Percentiles rank a stretch among this genome's conserved stretches.
These are phyloP conservation scores for Microstroma glucosiphilum DNA, from an alignment of 1,284 basidiomycete species.

Conservation along the genomic window DNA sequence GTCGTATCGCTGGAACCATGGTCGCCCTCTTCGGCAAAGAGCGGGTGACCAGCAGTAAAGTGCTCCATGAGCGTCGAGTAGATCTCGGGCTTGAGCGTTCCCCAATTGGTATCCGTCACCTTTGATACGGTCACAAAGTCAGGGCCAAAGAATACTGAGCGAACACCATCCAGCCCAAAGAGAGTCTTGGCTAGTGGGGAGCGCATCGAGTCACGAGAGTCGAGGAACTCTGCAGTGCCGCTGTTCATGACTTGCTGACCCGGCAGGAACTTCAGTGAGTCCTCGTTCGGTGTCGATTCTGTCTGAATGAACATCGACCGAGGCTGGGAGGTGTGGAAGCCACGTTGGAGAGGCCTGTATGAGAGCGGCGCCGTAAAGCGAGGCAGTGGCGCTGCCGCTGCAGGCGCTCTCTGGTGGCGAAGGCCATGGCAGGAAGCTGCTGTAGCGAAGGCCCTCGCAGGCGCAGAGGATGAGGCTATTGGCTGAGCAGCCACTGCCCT, in stretches of 20 bases:
- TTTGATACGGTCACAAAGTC: constrained; percentile 97
- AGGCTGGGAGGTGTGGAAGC: constrained; percentile 1
- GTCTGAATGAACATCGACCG: constrained; percentile 54
- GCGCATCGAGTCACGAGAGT: constrained; percentile 56
- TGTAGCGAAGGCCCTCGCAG: neutral
- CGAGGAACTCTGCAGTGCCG: constrained; percentile 83
- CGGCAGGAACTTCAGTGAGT: constrained; percentile 96
- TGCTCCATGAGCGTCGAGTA: constrained; percentile 97
- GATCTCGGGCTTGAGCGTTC: constrained; percentile 92
- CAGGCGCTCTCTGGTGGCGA: neutral
- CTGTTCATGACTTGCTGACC: constrained; percentile 79
- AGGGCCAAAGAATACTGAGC: constrained; percentile 85
- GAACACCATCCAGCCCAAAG: constrained; percentile 86
- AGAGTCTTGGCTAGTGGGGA: constrained; percentile 88
- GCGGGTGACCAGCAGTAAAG: constrained; percentile 77
- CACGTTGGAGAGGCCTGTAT: neutral
- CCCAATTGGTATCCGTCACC: constrained; percentile 76
- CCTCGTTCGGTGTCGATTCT: constrained; percentile 92
- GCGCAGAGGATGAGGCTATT: too few species aligned
- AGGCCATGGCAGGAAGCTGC: neutral
- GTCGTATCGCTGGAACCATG: constrained; percentile 89
- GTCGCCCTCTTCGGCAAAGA: constrained; percentile 63
- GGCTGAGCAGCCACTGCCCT: too few species aligned
- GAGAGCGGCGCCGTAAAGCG: neutral
- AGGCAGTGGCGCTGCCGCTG: neutral